phyloP scores from a whole-genome alignment of 192 early-diverging fungal genomes.

The Entrophospora sp. region DNA sequence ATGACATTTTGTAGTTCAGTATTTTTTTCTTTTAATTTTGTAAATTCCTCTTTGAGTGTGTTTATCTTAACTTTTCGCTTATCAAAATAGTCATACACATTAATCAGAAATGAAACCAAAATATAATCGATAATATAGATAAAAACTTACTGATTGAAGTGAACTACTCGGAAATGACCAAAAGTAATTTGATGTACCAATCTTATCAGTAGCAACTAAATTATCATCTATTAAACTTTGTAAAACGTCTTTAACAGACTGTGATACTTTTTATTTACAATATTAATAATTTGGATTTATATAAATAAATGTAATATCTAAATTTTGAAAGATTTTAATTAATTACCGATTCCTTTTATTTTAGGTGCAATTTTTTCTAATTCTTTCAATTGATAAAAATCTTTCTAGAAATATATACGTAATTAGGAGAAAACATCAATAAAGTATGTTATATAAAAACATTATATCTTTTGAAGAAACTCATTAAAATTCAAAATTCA shows the following conservation, averaged over 20 bases:
- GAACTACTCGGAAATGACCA: conserved; percentile 83
- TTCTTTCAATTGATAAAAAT: conserved; percentile 75
- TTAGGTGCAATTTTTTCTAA: conserved; percentile 77
- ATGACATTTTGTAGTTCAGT: conserved; percentile 39
- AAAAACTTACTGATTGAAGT: conserved; percentile 36
- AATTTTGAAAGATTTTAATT: too few relatives aligned
- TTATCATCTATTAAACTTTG: conserved; percentile 76
- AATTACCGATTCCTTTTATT: conserved; percentile 67
- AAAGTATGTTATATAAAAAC: not conserved
- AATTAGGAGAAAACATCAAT: not conserved
- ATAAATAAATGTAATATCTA: too few relatives aligned
- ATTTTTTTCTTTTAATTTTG: conserved; percentile 34
- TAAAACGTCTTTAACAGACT: conserved; percentile 77
- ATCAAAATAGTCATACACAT: not conserved
- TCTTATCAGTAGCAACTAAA: conserved; percentile 72
- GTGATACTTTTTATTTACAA: conserved; percentile 39
- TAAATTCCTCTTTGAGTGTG: conserved; percentile 40
- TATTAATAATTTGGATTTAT: not conserved
- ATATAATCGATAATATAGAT: too few relatives aligned
- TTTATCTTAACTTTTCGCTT: conserved; percentile 45
- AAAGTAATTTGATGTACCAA: conserved; percentile 83
- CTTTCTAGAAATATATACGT: conserved; percentile 32
- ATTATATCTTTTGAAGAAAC: not conserved
- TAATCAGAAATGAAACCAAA: too few relatives aligned
- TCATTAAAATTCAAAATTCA: not conserved